Conservation (phyloP, 2,329 filamentous ascomycete species). For the Ophiocordyceps camponoti-floridani region DNA sequence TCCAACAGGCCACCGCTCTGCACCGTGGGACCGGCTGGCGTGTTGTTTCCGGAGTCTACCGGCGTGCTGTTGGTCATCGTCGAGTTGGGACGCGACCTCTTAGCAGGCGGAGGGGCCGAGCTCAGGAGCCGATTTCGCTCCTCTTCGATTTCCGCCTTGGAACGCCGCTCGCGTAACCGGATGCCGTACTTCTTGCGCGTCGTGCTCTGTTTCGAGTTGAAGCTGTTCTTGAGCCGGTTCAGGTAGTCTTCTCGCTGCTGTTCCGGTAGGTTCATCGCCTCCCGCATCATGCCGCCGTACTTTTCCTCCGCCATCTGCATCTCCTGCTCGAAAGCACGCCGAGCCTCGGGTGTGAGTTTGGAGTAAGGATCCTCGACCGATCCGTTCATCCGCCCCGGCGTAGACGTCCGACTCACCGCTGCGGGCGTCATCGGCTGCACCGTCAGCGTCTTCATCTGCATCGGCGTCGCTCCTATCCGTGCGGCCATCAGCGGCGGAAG, state of each 20-base stretch:
- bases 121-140: conserved; percentile 19
- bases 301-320: conserved; percentile 13
- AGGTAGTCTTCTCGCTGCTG: conserved; percentile 15
- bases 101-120: conserved; percentile 3
- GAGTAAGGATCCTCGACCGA: conserved; percentile 21
- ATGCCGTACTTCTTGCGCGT: conserved; percentile 42
- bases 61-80: conserved; percentile 2
- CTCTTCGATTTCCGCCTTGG: conserved; percentile 25
- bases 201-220: conserved; percentile 36
- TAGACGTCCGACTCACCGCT: background rate
- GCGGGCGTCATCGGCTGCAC: background rate
- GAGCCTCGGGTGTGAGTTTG: conserved; percentile 18
- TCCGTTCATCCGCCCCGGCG: background rate
- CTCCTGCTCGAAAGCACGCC: conserved; percentile 9
- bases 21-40: conserved; percentile 6
- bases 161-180: conserved; percentile 28
- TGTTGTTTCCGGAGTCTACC: background rate
- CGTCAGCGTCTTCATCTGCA: background rate
- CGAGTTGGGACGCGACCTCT: conserved; percentile 8
- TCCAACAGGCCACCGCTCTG: conserved; percentile 18
- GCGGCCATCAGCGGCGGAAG: no score
- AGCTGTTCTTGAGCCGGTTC: conserved; percentile 29
- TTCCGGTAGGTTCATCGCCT: conserved; percentile 20
- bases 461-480: background rate
- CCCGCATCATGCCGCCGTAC: conserved; percentile 23